Evolutionary conservation across 2,329 filamentous ascomycete genomes (phyloP).

Genomic region (Cadophora sp.): DNA sequence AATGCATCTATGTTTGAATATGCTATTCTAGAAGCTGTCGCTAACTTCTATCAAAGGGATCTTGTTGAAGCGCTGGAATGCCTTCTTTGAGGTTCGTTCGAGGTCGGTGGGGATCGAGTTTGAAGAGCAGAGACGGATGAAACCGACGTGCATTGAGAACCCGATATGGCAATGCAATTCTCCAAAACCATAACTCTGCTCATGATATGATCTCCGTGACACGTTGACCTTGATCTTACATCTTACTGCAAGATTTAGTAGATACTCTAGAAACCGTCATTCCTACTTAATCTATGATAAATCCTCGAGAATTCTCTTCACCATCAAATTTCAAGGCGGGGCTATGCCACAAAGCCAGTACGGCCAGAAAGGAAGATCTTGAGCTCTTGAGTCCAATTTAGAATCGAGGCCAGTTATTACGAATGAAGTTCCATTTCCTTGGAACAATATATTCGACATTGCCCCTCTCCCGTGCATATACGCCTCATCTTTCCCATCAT

Average conservation of each 20-base stretch:
- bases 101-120: neutral
- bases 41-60: constrained; percentile 1
- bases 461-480: neutral
- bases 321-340: too few relatives aligned
- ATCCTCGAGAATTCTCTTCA: too few relatives aligned
- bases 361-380: neutral
- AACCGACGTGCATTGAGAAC: neutral
- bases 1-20: neutral
- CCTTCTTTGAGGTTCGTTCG: neutral
- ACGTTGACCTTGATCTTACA: too few relatives aligned
- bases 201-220: neutral
- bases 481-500: neutral
- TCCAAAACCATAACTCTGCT: neutral
- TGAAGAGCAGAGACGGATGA: neutral
- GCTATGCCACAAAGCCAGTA: too few relatives aligned
- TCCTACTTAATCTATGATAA: too few relatives aligned
- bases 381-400: neutral
- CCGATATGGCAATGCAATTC: neutral
- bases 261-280: too few relatives aligned
- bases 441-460: neutral
- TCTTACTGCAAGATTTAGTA: too few relatives aligned
- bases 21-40: neutral
- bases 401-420: neutral
- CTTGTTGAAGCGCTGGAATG: neutral
- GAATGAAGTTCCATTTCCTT: neutral